Percentiles rank a stretch among this genome's conserved stretches.
Evolutionary conservation across 768 basidiomycete genomes (phyloP).

Genomic region (Pleurotus tuoliensis): DNA sequence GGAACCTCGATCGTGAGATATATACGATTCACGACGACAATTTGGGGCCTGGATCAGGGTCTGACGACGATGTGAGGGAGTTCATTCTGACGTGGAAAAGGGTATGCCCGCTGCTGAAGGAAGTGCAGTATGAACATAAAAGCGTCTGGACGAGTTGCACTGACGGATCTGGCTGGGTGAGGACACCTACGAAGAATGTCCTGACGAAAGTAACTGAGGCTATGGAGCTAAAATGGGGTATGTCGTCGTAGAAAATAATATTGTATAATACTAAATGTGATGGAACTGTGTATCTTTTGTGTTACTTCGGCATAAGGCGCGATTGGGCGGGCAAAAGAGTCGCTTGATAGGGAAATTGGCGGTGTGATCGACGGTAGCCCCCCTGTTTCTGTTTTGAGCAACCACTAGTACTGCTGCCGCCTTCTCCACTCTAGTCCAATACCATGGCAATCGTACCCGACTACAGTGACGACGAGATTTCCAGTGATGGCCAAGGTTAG

Average conservation of each 20-base stretch:
- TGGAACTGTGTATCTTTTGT: too few species aligned
- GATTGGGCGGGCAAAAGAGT: too few species aligned
- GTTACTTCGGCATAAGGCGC: too few species aligned
- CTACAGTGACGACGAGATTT: background rate
- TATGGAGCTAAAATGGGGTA: slow-evolving; percentile 5
- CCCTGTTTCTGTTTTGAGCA: too few species aligned
- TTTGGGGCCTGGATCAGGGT: slow-evolving; percentile 10
- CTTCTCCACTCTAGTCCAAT: too few species aligned
- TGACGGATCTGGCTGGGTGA: slow-evolving; percentile 32
- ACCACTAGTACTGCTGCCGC: too few species aligned
- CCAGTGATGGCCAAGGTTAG: background rate
- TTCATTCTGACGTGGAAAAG: slow-evolving; percentile 41
- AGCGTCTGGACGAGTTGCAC: slow-evolving; percentile 35
- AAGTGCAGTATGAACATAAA: slow-evolving; percentile 37
- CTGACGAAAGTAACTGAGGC: background rate
- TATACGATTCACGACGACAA: background rate
- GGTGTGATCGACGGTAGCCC: too few species aligned
- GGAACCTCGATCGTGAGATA: slow-evolving; percentile 9
- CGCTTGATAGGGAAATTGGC: too few species aligned
- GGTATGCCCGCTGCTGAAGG: slow-evolving; percentile 31
- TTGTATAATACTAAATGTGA: too few species aligned
- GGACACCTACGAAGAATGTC: slow-evolving; percentile 8
- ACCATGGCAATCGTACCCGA: background rate
- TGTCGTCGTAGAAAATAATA: background rate
- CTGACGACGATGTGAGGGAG: slow-evolving; percentile 28